Evolutionary conservation across 2,329 filamentous ascomycete genomes (phyloP).

Genomic region (Lachnellula suecica): DNA sequence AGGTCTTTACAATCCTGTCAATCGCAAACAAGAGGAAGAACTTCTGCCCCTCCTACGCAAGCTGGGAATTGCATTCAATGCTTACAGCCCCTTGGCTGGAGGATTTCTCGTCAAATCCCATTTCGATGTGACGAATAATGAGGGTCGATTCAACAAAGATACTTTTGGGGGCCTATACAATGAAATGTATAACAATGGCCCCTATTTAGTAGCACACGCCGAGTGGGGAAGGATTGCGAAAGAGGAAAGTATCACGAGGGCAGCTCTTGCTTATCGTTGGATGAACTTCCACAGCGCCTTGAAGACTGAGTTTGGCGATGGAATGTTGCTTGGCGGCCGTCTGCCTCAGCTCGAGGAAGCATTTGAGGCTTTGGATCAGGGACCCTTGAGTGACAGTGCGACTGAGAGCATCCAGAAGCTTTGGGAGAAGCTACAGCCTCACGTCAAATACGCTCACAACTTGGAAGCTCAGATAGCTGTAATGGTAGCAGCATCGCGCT

Average conservation of each 20-base stretch:
- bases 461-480: neutral
- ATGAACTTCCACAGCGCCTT: slow-evolving; percentile 31
- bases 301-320: slow-evolving; percentile 30
- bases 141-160: slow-evolving; percentile 26
- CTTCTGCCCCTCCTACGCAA: slow-evolving; percentile 54
- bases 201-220: slow-evolving; percentile 25
- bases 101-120: slow-evolving; percentile 51
- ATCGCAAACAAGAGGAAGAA: slow-evolving; percentile 57
- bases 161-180: slow-evolving; percentile 15
- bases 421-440: slow-evolving; percentile 26
- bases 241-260: slow-evolving; percentile 32
- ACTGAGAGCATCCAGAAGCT: slow-evolving; percentile 18
- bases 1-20: slow-evolving; percentile 32
- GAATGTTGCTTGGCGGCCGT: slow-evolving; percentile 31
- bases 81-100: slow-evolving; percentile 65
- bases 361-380: slow-evolving; percentile 18
- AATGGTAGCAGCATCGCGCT: neutral
- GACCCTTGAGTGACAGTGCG: slow-evolving; percentile 22
- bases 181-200: slow-evolving; percentile 25
- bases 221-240: slow-evolving; percentile 30
- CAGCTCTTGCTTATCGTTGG: slow-evolving; percentile 38
- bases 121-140: slow-evolving; percentile 6
- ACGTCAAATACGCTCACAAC: neutral
- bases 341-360: slow-evolving; percentile 25
- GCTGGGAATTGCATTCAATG: slow-evolving; percentile 37